Evolutionary conservation across 257 asterid species (phyloP).

Genomic region (Solanum peruvianum): DNA sequence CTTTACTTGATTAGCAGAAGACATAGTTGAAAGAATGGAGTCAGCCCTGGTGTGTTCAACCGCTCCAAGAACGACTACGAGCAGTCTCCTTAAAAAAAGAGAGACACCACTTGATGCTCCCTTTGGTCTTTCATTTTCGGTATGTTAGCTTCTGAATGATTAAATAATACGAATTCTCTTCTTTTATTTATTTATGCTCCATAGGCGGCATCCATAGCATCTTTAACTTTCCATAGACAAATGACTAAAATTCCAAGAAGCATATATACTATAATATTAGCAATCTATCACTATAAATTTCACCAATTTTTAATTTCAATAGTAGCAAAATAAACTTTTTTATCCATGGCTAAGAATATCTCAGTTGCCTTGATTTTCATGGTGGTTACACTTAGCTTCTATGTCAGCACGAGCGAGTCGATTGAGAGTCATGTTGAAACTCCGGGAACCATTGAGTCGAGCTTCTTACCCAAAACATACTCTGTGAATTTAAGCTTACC

Average conservation of each 20-base stretch:
- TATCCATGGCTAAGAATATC: neutral
- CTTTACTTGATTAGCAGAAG: neutral
- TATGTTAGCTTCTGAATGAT: slow-evolving; percentile 7
- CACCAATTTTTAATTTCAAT: neutral
- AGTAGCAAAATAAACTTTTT: neutral
- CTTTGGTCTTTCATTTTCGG: slow-evolving; percentile 17
- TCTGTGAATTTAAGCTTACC: neutral
- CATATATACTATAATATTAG: neutral
- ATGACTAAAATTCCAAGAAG: neutral
- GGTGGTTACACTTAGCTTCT: neutral
- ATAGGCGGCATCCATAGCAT: neutral
- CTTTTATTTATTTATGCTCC: neutral
- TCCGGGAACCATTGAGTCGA: neutral
- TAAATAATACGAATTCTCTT: too few relatives aligned
- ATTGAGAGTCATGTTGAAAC: neutral
- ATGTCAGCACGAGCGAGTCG: neutral
- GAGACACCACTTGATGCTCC: neutral
- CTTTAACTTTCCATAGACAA: neutral
- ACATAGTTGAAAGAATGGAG: slow-evolving; percentile 4
- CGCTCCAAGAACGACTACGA: slow-evolving; percentile 14
- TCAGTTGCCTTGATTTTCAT: neutral
- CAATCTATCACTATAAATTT: neutral
- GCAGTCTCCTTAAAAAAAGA: neutral
- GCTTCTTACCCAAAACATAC: neutral
- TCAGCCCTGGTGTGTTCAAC: slow-evolving; percentile 21